phyloP scores from a whole-genome alignment of 257 asterid species.

The Solanum infundibuliforme region DNA sequence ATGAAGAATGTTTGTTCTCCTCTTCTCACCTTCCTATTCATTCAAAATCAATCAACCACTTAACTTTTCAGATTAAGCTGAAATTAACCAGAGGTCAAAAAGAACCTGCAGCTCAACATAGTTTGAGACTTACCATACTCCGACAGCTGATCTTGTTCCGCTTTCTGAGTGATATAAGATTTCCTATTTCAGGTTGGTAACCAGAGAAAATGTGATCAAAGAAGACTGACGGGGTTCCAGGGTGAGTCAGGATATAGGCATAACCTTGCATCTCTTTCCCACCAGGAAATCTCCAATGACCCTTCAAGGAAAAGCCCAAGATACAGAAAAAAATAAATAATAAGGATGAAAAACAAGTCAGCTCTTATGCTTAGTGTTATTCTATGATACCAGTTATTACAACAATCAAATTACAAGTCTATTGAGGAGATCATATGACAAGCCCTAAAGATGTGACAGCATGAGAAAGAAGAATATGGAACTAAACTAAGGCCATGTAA shows the following conservation, averaged over 20 bases:
- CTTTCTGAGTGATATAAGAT: slow-evolving; percentile 59
- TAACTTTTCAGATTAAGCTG: neutral
- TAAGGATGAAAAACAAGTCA: neutral
- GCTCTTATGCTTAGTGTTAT: neutral
- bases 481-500: neutral
- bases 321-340: neutral
- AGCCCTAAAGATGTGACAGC: neutral
- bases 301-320: slow-evolving; percentile 39
- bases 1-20: neutral
- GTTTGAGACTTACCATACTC: slow-evolving; percentile 52
- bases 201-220: slow-evolving; percentile 78
- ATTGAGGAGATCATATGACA: neutral
- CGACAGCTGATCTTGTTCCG: slow-evolving; percentile 78
- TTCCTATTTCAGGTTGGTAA: slow-evolving; percentile 34
- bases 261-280: slow-evolving; percentile 99
- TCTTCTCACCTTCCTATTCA: neutral
- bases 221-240: slow-evolving; percentile 90
- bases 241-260: slow-evolving; percentile 85
- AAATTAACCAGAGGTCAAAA: neutral
- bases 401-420: neutral
- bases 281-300: slow-evolving; percentile 99
- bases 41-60: neutral
- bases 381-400: neutral
- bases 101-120: neutral
- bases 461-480: neutral